Evolutionary conservation across 371 early-diverging fungal species (phyloP).

Genomic region (Massospora cicadina): DNA sequence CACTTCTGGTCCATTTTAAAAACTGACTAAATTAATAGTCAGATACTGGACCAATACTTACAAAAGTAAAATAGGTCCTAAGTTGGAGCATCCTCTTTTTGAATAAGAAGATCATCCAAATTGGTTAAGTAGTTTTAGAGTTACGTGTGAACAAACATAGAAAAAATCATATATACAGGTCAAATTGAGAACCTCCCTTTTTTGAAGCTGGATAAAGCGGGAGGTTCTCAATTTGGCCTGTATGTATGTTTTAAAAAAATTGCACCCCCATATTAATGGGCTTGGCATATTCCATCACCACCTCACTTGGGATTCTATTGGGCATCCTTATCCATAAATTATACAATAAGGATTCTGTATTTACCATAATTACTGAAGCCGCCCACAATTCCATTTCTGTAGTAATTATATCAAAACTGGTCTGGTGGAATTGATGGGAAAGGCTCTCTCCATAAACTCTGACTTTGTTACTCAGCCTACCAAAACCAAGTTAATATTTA

Average conservation of each 20-base stretch:
- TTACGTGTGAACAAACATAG: no score
- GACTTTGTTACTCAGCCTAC: slow-evolving; percentile 24
- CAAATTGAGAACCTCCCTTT: no score
- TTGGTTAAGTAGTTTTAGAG: no score
- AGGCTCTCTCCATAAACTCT: slow-evolving; percentile 38
- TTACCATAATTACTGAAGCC: slow-evolving; percentile 44
- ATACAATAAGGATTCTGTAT: slow-evolving; percentile 30
- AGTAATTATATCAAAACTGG: slow-evolving; percentile 59
- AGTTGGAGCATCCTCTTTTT: no score
- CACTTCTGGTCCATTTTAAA: no score
- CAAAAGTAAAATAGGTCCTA: no score
- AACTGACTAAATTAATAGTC: no score
- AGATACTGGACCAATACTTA: no score
- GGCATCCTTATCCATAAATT: slow-evolving; percentile 43
- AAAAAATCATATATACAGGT: no score
- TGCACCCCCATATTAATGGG: slow-evolving; percentile 24
- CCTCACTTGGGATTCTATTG: slow-evolving; percentile 58
- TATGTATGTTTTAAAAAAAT: slow-evolving; percentile 18
- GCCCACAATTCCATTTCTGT: slow-evolving; percentile 55
- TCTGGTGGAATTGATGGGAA: slow-evolving; percentile 46
- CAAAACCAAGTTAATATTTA: slow-evolving; percentile 25
- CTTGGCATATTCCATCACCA: slow-evolving; percentile 27
- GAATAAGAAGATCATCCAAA: no score
- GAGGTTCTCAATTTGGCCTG: no score
- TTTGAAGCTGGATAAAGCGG: no score